Evolutionary conservation across 345 rosid species (phyloP).

Genomic region (Citropsis articulata): DNA sequence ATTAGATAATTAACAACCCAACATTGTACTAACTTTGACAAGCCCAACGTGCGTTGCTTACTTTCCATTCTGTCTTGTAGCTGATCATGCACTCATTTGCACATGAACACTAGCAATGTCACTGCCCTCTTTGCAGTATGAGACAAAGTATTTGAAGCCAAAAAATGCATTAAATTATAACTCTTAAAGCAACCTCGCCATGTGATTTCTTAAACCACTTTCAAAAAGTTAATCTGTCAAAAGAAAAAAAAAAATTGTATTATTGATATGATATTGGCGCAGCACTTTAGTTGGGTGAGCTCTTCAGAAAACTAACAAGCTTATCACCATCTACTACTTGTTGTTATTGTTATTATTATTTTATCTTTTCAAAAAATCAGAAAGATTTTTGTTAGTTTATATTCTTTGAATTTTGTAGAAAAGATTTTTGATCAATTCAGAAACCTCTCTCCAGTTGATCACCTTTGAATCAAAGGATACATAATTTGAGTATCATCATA

Average conservation of each 20-base stretch:
- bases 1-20: background rate
- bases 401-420: no score
- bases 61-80: slow-evolving; percentile 12
- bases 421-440: background rate
- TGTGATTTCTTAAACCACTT: slow-evolving; percentile 2
- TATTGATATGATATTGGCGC: background rate
- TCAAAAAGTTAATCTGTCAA: background rate
- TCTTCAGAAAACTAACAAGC: no score
- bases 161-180: background rate
- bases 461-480: background rate
- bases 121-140: background rate
- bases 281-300: background rate
- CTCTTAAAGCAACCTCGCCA: background rate
- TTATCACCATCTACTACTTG: no score
- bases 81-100: background rate
- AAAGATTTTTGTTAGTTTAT: background rate
- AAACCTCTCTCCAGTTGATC: background rate
- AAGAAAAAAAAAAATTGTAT: background rate
- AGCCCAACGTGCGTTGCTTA: background rate
- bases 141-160: slow-evolving; percentile 6
- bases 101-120: slow-evolving; percentile 4
- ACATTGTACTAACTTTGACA: background rate
- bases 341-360: no score
- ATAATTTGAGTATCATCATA: background rate
- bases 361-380: no score